Evolutionary conservation across 805 yeast species (phyloP).

Genomic region (Yarrowia hollandica): DNA sequence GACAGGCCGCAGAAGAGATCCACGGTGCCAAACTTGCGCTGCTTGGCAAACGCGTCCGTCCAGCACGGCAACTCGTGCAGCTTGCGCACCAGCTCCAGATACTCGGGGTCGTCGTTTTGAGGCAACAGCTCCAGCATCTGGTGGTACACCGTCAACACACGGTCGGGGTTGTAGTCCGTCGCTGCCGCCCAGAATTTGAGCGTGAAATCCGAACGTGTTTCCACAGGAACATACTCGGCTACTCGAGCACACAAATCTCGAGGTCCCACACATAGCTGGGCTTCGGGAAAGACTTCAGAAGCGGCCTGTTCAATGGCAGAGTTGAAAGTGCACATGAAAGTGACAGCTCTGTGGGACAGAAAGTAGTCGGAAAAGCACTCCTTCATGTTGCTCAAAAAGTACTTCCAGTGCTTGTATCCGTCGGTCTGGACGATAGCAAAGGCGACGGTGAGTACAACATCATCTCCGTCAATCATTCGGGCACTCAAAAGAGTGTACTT

Average conservation of each 20-base stretch:
- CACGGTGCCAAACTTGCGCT: conserved; percentile 17
- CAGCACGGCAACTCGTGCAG: conserved; percentile 22
- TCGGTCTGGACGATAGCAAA: conserved; percentile 18
- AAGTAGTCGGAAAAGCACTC: conserved; percentile 21
- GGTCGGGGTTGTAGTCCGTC: conserved; percentile 13
- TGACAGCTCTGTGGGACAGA: neutral
- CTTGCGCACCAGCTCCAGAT: conserved; percentile 10
- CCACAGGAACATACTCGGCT: conserved; percentile 7
- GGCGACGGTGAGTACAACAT: conserved; percentile 16
- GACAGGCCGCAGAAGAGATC: conserved; percentile 17
- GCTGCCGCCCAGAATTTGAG: conserved; percentile 25
- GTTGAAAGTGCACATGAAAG: conserved; percentile 22
- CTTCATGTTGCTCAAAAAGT: conserved; percentile 16
- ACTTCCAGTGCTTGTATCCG: conserved; percentile 28
- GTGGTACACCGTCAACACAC: conserved; percentile 18
- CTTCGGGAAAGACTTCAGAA: conserved; percentile 8
- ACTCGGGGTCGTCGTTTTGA: neutral
- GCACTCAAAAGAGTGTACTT: conserved; percentile 10
- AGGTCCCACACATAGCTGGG: conserved; percentile 17
- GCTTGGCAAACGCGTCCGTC: conserved; percentile 24
- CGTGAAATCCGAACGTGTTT: conserved; percentile 1
- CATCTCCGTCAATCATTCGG: conserved; percentile 22
- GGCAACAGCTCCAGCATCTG: conserved; percentile 21
- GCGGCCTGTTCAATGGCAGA: conserved; percentile 16
- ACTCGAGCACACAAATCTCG: conserved; percentile 13